These are phyloP conservation scores for Trichaptum fuscoviolaceum DNA, from an alignment of 768 basidiomycete species.

Conservation along the genomic window DNA sequence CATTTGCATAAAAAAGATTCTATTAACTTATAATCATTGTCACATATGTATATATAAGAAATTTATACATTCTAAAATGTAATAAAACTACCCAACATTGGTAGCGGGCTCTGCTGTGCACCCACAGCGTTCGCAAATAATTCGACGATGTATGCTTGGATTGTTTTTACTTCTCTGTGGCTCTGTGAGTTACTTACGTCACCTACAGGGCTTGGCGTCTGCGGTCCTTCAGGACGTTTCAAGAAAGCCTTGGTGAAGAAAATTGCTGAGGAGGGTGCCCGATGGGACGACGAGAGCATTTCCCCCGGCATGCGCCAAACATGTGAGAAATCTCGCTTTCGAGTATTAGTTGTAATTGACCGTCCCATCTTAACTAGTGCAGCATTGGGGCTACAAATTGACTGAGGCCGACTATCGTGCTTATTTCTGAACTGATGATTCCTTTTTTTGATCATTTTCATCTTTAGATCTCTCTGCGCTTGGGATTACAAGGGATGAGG, in stretches of 20 bases:
- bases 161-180: not conserved
- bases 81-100: no score
- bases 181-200: not conserved
- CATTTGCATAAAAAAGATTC: no score
- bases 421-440: conserved; percentile 1
- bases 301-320: conserved; percentile 5
- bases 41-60: no score
- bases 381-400: conserved; percentile 6
- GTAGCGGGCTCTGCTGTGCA: no score
- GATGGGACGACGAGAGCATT: conserved; percentile 3
- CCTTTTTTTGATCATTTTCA: no score
- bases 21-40: no score
- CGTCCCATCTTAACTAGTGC: not conserved
- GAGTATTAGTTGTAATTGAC: no score
- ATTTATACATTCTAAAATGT: no score
- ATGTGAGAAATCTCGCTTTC: not conserved
- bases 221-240: conserved; percentile 5
- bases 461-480: no score
- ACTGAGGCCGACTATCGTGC: conserved; percentile 5
- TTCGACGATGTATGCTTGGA: conserved; percentile 2
- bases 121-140: no score
- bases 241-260: conserved; percentile 6
- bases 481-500: no score
- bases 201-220: conserved; percentile 4
- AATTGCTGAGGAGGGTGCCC: not conserved